Evolutionary conservation across 306 rosid genomes (phyloP).

Genomic region (Pachyrhizus erosus): DNA sequence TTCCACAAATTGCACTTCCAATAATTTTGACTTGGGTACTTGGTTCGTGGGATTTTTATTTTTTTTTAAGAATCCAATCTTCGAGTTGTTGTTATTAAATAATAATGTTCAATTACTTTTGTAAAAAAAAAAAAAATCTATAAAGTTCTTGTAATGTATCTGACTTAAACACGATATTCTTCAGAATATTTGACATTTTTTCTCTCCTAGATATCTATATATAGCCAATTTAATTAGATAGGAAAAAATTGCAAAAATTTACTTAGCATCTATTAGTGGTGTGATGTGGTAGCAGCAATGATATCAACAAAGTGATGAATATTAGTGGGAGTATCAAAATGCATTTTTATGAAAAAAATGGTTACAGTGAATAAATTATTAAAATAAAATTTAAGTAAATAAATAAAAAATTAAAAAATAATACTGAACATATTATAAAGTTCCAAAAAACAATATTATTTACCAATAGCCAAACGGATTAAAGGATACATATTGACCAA

Average conservation of each 20-base stretch:
- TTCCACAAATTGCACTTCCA: neutral
- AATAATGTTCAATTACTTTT: neutral
- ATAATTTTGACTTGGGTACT: constrained; percentile 1
- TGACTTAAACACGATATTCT: neutral
- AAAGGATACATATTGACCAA: neutral
- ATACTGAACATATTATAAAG: neutral
- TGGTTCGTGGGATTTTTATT: neutral
- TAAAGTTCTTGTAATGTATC: neutral
- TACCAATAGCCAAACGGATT: neutral
- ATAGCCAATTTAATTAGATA: neutral
- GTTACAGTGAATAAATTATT: neutral
- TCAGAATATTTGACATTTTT: neutral
- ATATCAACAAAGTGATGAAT: neutral
- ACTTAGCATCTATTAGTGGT: neutral
- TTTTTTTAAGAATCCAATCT: neutral
- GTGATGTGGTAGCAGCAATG: neutral
- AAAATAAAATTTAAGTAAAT: neutral
- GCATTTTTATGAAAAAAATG: neutral
- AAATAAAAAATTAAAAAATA: neutral
- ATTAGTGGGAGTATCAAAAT: neutral
- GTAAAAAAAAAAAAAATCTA: neutral
- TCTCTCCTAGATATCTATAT: neutral
- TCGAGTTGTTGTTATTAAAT: neutral
- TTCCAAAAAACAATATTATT: neutral
- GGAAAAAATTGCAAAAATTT: neutral